Evolutionary conservation across 1,284 basidiomycete genomes (phyloP).

Genomic region (Cutaneotrichosporon dermatis): DNA sequence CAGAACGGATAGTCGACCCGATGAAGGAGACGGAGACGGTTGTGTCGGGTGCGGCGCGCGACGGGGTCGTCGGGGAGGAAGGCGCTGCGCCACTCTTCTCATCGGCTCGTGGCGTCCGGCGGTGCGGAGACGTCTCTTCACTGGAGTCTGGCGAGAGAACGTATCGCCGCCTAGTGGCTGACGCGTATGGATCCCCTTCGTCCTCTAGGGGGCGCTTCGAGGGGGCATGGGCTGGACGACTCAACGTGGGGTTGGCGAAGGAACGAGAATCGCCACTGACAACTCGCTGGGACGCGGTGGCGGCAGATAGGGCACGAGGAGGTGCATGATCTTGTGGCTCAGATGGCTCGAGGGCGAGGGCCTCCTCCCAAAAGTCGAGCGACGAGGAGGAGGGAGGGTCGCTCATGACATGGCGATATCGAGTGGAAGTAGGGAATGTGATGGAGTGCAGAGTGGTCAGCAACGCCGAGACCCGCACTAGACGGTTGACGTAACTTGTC

Average conservation of each 20-base stretch:
- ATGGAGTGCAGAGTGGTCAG: no score
- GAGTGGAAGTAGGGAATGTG: no score
- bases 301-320: no score
- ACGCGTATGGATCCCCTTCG: neutral
- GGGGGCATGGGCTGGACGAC: neutral
- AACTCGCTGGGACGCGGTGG: no score
- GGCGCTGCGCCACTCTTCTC: no score
- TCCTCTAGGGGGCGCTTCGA: neutral
- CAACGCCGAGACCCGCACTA: no score
- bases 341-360: neutral
- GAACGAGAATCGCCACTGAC: no score
- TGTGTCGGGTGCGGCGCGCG: neutral
- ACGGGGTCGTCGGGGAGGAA: neutral
- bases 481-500: no score
- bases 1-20: neutral
- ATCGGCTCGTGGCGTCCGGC: neutral
- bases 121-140: neutral
- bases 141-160: neutral
- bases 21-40: slow-evolving; percentile 1
- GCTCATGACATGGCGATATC: slow-evolving; percentile 10
- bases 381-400: slow-evolving; percentile 1
- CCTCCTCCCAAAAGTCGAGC: slow-evolving; percentile 14
- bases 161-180: neutral
- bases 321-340: neutral
- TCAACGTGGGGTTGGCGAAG: neutral